These are phyloP conservation scores for Sclerotinia sclerotiorum DNA, from an alignment of 2,329 filamentous ascomycete species.

Conservation along the genomic window DNA sequence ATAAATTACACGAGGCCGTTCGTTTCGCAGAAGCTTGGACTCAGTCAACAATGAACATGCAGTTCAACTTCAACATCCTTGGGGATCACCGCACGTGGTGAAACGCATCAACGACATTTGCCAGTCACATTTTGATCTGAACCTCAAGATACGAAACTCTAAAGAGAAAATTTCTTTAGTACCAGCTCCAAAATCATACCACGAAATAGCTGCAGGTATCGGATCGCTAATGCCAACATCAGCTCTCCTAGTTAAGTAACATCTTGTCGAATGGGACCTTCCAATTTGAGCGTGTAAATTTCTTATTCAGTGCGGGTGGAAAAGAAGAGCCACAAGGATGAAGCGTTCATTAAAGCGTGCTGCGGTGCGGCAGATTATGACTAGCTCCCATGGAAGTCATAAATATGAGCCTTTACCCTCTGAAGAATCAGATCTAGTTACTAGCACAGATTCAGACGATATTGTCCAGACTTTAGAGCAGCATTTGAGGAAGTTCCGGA, in stretches of 20 bases:
- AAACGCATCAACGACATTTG: slow-evolving; percentile 18
- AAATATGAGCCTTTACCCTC: slow-evolving; percentile 32
- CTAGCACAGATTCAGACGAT: slow-evolving; percentile 22
- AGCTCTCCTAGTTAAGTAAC: background rate
- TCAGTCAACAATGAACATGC: background rate
- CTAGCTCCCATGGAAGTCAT: slow-evolving; percentile 18
- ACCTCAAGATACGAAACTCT: background rate
- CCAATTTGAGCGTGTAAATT: background rate
- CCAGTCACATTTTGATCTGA: background rate
- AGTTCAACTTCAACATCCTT: slow-evolving; percentile 7
- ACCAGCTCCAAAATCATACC: background rate
- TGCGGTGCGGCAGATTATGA: background rate
- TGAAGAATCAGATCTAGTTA: slow-evolving; percentile 18
- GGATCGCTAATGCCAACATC: background rate
- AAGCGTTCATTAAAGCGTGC: slow-evolving; percentile 24
- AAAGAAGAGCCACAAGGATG: slow-evolving; percentile 23
- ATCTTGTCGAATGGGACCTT: background rate
- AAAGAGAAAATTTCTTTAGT: background rate
- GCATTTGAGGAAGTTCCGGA: slow-evolving; percentile 30
- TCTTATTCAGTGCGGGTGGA: background rate
- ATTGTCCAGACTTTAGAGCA: slow-evolving; percentile 27
- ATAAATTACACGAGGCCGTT: background rate
- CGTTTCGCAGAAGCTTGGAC: background rate
- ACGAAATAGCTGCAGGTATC: background rate
- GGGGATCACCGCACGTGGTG: slow-evolving; percentile 12